Base-by-base conservation (phyloP, 2,329 filamentous ascomycete genomes). In the Daldinia sp. region DNA sequence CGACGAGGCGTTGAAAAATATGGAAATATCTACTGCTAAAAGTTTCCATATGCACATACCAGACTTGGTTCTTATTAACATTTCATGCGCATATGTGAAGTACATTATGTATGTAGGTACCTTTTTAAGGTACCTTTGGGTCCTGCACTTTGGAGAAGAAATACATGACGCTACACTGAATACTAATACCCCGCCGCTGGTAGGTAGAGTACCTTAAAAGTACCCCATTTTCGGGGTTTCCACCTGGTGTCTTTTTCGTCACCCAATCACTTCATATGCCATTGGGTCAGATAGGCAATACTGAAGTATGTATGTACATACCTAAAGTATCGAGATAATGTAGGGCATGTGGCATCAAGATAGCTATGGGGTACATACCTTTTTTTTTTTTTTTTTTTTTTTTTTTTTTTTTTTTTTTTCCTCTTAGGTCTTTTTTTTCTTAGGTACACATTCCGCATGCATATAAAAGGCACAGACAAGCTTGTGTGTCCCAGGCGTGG, bases 21-120 rank as follows among this genome's bases (percentile, higher is more conserved):
- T 70, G 62, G 61, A 70, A 70, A 68, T 57, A 57, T 67, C 64
- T 61, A 71, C 60, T 68, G 63, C 63, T 68, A 71, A 68, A 63
- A 59, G 48, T 63, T 55, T 64, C 63, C 58, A 63, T 58, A 64
- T 63, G 30, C 23, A 54, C 65, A 66, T 68, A 66, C 65, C 62
- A 63, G 44, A 62, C 61, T 46, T 48, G 44, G 44, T 48, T 71
- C 35, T 71, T 68, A 71, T 71, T 71, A 63, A 63, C 66, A 67
- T 68, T 69, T 71, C 54, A 69, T 71, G 68, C 68, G 56, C 53
- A 56, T 56, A 56, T 30, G 35, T 30, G 18, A 41, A 30, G 44
- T 58, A 58, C 54, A 56, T 50, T 46, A 60, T 54, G 63, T 33
- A 23, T 23, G 20, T 23, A 23, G 20, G 20, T 23, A 23, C 20